Conservation (phyloP, 176 grass and related monocot genomes). For the Canna indica region DNA sequence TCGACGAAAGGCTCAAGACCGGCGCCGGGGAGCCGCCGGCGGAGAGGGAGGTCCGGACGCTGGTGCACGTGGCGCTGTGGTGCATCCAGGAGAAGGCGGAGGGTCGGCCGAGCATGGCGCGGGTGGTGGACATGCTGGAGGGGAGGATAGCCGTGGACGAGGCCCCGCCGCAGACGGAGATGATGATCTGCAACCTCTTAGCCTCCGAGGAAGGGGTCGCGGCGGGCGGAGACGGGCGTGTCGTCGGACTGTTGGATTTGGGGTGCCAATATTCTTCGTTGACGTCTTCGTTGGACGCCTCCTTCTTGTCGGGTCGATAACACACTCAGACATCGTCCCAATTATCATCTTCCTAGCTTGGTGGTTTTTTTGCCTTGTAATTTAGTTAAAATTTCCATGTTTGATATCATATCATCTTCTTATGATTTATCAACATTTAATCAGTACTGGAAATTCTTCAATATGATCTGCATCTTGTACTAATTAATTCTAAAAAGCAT, state of each 20-base stretch:
- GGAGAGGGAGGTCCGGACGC: conserved; percentile 23
- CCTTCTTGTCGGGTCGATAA: neutral
- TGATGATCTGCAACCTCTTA: conserved; percentile 35
- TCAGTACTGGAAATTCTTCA: no score
- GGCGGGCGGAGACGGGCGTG: neutral
- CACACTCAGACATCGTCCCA: neutral
- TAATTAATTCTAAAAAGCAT: no score
- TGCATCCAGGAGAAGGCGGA: conserved; percentile 48
- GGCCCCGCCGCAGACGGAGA: conserved; percentile 35
- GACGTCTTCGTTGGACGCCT: neutral
- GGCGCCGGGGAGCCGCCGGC: neutral
- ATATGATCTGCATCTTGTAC: no score
- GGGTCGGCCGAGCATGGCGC: conserved; percentile 43
- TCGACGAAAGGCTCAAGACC: conserved; percentile 22
- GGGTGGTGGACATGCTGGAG: conserved; percentile 72
- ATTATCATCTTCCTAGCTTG: no score
- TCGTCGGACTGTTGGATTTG: neutral
- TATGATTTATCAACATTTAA: no score
- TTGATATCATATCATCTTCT: no score
- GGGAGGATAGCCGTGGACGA: conserved; percentile 22
- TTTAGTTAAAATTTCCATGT: no score
- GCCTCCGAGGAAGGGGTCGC: neutral
- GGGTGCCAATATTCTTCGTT: neutral
- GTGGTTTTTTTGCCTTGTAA: no score
- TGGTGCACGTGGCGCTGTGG: conserved; percentile 58